Conservation (phyloP, 208 protist genomes). For the Leishmania amazonensis region DNA sequence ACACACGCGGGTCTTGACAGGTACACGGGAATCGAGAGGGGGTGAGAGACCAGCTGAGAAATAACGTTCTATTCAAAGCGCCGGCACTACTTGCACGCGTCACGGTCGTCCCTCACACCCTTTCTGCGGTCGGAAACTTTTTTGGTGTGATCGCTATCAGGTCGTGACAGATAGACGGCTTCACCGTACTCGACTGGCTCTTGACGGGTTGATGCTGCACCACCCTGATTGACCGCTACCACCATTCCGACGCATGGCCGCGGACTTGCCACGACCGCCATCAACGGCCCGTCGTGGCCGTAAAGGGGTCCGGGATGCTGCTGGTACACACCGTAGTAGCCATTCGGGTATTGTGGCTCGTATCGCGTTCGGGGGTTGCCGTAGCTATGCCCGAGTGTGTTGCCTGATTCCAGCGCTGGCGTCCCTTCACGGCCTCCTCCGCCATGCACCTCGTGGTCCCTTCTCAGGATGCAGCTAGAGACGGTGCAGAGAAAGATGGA, state of each 20-base stretch:
- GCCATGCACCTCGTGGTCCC: neutral
- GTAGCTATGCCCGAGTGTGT: neutral
- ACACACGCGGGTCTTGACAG: neutral
- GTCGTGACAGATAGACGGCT: neutral
- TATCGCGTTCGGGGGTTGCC: neutral
- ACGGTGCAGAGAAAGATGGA: neutral
- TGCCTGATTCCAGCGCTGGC: neutral
- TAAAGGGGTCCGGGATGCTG: neutral
- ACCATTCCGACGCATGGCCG: neutral
- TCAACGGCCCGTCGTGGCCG: neutral
- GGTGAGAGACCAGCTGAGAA: neutral
- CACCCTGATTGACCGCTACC: neutral
- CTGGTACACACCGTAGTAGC: neutral
- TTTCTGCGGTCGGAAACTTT: neutral
- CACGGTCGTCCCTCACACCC: neutral
- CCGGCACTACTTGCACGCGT: neutral
- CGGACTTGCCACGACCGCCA: neutral
- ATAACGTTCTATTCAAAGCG: neutral
- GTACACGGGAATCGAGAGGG: neutral
- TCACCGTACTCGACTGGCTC: neutral
- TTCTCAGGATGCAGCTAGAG: neutral
- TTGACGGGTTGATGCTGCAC: neutral
- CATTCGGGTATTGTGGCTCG: neutral
- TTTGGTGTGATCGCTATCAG: neutral
- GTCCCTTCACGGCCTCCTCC: neutral